Conservation (phyloP, 345 rosid species). For the Pugionium dolabratum region DNA sequence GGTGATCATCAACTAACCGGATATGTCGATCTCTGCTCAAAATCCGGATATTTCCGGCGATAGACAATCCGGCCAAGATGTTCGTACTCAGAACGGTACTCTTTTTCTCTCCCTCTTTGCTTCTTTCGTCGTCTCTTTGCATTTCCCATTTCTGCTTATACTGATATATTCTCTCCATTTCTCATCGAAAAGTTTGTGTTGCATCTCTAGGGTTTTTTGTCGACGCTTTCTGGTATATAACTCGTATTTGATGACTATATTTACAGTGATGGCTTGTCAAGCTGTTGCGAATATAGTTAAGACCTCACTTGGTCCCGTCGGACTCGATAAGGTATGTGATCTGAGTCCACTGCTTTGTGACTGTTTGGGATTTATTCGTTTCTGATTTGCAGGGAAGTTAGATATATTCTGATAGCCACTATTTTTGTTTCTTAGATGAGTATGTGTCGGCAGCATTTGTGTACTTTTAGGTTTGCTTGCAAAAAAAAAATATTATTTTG, state of each 20-base stretch:
- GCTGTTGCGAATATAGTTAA: slow-evolving; percentile 94
- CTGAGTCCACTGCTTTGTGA: background rate
- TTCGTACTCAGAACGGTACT: slow-evolving; percentile 91
- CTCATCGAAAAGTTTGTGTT: background rate
- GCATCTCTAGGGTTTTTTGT: slow-evolving; percentile 38
- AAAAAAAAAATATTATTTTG: no score
- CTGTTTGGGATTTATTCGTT: no score
- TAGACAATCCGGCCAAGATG: slow-evolving; percentile 92
- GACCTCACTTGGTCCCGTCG: slow-evolving; percentile 95
- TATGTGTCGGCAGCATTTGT: background rate
- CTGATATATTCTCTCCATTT: background rate
- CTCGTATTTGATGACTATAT: background rate
- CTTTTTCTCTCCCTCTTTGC: background rate
- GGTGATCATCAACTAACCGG: background rate
- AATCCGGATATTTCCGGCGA: slow-evolving; percentile 90
- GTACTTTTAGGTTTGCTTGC: background rate
- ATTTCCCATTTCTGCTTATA: slow-evolving; percentile 8
- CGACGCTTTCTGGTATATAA: slow-evolving; percentile 2
- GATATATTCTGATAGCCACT: background rate
- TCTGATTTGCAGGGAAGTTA: background rate
- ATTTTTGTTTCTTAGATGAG: background rate
- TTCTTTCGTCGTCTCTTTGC: background rate
- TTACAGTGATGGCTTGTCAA: slow-evolving; percentile 88
- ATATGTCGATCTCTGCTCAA: slow-evolving; percentile 62
- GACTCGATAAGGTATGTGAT: slow-evolving; percentile 83